Evolutionary conservation across 257 asterid genomes (phyloP).

Genomic region (Rehmannia glutinosa): DNA sequence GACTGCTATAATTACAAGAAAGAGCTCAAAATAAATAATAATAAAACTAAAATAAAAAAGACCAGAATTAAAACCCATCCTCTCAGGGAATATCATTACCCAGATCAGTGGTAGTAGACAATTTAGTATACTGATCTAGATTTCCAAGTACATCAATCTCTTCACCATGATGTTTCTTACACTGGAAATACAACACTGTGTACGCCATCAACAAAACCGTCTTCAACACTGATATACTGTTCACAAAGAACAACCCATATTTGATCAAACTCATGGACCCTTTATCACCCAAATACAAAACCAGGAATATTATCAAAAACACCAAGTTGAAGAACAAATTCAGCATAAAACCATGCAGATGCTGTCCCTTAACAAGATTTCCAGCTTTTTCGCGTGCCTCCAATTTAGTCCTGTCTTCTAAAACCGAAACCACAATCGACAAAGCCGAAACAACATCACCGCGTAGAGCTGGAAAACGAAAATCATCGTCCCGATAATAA

Average conservation of each 20-base stretch:
- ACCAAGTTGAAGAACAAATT: conserved; percentile 14
- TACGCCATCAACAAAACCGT: conserved; percentile 10
- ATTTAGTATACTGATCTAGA: conserved; percentile 14
- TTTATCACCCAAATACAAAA: conserved; percentile 7
- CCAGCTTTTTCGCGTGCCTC: conserved; percentile 41
- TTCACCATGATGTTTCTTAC: conserved; percentile 42
- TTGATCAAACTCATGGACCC: background rate
- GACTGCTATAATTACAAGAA: too few species aligned
- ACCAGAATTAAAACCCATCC: too few species aligned
- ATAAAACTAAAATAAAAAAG: too few species aligned
- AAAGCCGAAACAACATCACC: conserved; percentile 4
- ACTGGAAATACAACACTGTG: conserved; percentile 40
- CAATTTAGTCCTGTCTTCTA: conserved; percentile 38
- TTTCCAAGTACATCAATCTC: conserved; percentile 19
- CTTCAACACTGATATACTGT: conserved; percentile 1
- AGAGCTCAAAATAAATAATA: too few species aligned
- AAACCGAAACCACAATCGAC: conserved; percentile 28
- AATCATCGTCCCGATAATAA: background rate
- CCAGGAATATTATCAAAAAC: background rate
- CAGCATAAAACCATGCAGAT: conserved; percentile 31
- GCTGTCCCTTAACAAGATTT: conserved; percentile 31
- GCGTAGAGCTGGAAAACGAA: conserved; percentile 18
- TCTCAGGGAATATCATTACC: background rate
- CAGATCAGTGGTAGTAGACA: background rate
- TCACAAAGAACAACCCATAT: conserved; percentile 15